Base-by-base conservation (phyloP, 306 rosid species). In the Fragaria vesca region DNA sequence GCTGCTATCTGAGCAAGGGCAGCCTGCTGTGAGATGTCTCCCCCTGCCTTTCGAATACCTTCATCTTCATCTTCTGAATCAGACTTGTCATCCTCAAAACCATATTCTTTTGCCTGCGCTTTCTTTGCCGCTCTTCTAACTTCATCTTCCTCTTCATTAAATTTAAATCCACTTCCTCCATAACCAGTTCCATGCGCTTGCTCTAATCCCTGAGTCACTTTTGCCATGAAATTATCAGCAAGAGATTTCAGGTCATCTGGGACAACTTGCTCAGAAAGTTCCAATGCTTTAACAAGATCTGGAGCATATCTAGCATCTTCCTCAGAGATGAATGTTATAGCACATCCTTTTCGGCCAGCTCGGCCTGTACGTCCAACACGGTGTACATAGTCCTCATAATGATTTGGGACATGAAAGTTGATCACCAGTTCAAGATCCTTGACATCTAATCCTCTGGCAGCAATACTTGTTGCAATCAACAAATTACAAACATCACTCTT, bases 341-440 rank as follows among this genome's bases (percentile, higher is more conserved):
- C 93, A 72, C 93, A 94, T 51, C 97, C 98, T 82, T 94, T 94
- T 65, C 94, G 91, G 15, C 98, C 98, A 77, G 98, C 98, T 47
- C 96, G 93, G 38, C 98, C 98, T 24, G 98, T 94, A 61, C 97
- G 94, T 60, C 97, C 97, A 75, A 94, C 98, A 17, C 98, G 97
- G 73, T 94, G 98, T 38, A 94, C 98, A 83, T 94, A 94, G 78
- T 94, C 98, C 86, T 94, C 98, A 21, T 94, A 94, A 87, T 94
- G 98, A 83, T 94, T 94, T 57, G 98, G 98, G 76, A 82, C 97
- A 85, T 91, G 94, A 84, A 81, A 94, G 86, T 94, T 94, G 51
- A 94, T 83, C 80, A 91, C 98, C 81, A 94, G 90, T 76, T 94
- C 98, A 20, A 94, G 98, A 76, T 94, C 98, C 90, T 94, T 94